Evolutionary conservation across 495 filamentous ascomycete species (phyloP), one percentile per base, ranked within the genome.

Genomic region (Pyrenula aspistea): DNA sequence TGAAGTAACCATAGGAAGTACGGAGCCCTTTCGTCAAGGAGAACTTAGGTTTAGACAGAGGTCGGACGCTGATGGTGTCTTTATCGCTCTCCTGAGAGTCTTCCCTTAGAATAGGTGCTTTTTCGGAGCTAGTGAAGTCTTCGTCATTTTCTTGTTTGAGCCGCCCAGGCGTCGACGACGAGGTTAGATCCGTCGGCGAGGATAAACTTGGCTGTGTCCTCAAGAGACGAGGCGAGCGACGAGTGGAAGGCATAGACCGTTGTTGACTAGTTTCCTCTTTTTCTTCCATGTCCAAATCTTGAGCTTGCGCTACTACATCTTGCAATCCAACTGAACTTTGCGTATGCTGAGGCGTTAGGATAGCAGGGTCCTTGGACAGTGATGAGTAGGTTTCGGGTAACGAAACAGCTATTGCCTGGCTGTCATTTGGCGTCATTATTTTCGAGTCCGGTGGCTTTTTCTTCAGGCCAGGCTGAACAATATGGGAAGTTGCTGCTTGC

Each of bases 1-100:
- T 76, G 61, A 83, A 92, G 60, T 88, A 87, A 0, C 82, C 79
- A 2, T 83, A 64, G 25, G 80, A 74, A 55, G 79, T 85, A 24
- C 82, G 80, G 12, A 92, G 67, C 15, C 81, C 81, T 11, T 70
- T 67, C 19, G 15, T 42, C 31, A 42, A 42, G 15, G 31, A 15
- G 4, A 42, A 15, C 31, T 42, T 42, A 42, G 31, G 15, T 15
- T 4, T 42, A 68, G 67, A 56, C 68, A 52, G 20, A 69, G 71
- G 55, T 73, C 61, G 22, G 67, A 63, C 4, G 50, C 53, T 36
- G 62, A 48, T 11, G 57, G 59, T 63, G 53, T 48, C 55, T 55
- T 48, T 47, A 4, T 36, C 24, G 24, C 20, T 21, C 11, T 55
- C 54, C 2, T 57, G 55, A 1, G 20, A 19, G 47, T 49, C 54